These are phyloP conservation scores for Fagopyrum esculentum DNA, from an alignment of 148 eudicot species.

Conservation along the genomic window DNA sequence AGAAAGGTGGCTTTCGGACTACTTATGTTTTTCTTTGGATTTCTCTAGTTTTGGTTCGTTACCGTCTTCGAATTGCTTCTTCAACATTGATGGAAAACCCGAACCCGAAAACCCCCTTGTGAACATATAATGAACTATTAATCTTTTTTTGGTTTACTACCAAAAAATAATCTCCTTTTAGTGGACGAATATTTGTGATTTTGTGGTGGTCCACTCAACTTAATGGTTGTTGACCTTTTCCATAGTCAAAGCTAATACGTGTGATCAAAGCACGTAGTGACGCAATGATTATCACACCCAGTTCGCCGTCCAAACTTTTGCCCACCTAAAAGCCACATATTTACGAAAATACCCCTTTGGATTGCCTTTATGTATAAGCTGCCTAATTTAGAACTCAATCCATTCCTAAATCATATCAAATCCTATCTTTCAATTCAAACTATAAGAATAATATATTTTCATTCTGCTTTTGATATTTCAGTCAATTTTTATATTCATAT, in stretches of 20 bases:
- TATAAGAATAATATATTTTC: neutral
- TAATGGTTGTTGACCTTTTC: neutral
- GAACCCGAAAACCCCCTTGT: too few relatives aligned
- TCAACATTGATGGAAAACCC: too few relatives aligned
- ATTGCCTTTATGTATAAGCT: neutral
- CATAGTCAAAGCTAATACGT: constrained; percentile 3
- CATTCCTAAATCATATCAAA: neutral
- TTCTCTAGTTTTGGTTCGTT: too few relatives aligned
- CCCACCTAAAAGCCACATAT: neutral
- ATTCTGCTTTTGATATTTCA: neutral
- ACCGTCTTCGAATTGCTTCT: too few relatives aligned
- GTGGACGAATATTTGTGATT: neutral
- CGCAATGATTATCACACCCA: neutral
- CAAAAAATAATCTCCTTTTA: neutral
- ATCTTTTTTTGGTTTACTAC: too few relatives aligned
- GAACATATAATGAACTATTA: too few relatives aligned
- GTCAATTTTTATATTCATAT: neutral
- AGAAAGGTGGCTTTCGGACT: too few relatives aligned
- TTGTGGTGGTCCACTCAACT: neutral
- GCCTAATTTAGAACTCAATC: constrained; percentile 1
- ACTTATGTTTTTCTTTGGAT: too few relatives aligned
- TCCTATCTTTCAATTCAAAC: neutral
- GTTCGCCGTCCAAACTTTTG: constrained; percentile 5
- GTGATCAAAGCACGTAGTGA: neutral
- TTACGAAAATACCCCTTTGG: neutral